phyloP scores from a whole-genome alignment of 2,329 filamentous ascomycete species.

The Berkeleyomyces rouxiae region DNA sequence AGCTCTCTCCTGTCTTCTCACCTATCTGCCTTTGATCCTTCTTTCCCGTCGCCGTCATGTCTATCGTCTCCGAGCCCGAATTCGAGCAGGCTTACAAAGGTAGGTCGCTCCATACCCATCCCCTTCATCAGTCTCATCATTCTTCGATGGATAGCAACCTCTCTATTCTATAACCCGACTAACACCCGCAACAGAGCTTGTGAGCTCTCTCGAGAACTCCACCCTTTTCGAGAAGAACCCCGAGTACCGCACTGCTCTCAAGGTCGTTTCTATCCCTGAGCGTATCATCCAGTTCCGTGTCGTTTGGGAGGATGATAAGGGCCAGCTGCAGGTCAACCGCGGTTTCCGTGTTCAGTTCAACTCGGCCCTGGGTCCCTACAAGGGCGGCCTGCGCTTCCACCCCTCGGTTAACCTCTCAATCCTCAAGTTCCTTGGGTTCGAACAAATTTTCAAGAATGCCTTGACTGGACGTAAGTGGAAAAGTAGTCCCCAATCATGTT shows the following conservation, averaged over 20 bases:
- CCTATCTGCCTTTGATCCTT: background rate
- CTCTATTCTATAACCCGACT: background rate
- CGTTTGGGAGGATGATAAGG: constrained; percentile 89
- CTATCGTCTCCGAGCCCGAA: constrained; percentile 78
- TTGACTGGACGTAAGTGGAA: constrained; percentile 65
- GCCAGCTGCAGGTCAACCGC: constrained; percentile 76
- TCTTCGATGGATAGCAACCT: background rate
- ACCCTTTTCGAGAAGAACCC: constrained; percentile 86
- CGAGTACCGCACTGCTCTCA: constrained; percentile 81
- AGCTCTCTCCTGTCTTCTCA: background rate
- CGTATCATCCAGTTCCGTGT: constrained; percentile 95
- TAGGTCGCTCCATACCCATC: constrained; percentile 26
- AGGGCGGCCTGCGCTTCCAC: constrained; percentile 91
- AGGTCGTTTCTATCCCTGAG: constrained; percentile 80
- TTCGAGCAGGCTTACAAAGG: constrained; percentile 98
- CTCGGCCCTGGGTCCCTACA: constrained; percentile 92
- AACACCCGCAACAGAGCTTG: constrained; percentile 50
- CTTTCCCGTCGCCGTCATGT: constrained; percentile 37
- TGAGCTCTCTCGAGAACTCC: constrained; percentile 84
- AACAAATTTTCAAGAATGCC: constrained; percentile 99
- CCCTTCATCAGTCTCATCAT: background rate
- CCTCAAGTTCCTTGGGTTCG: constrained; percentile 95
- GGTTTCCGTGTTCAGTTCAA: constrained; percentile 98
- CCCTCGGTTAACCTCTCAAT: constrained; percentile 66
- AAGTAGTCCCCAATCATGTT: background rate